phyloP scores from a whole-genome alignment of 176 grass and related monocot genomes.

The Elymus sibiricus region DNA sequence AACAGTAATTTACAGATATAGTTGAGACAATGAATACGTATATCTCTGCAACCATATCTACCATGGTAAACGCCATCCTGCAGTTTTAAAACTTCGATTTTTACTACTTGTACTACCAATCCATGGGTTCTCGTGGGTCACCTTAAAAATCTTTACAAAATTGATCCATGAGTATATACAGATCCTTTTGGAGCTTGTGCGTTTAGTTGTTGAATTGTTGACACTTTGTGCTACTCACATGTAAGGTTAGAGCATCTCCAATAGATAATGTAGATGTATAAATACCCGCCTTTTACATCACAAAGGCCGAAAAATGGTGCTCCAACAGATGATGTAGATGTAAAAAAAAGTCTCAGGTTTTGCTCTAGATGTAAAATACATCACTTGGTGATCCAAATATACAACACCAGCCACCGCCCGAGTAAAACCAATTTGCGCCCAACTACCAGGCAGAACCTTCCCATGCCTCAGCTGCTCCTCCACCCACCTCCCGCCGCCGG shows the following conservation, averaged over 20 bases:
- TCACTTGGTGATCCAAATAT: no score
- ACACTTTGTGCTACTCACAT: neutral
- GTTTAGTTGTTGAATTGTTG: neutral
- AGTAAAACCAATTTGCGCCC: no score
- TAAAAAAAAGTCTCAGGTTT: no score
- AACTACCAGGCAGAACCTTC: no score
- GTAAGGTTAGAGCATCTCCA: neutral
- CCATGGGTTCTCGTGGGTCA: neutral
- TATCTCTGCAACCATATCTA: neutral
- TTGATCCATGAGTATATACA: neutral
- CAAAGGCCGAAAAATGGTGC: no score
- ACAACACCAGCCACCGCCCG: no score
- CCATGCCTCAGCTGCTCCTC: no score
- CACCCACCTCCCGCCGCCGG: no score
- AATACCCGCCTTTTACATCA: no score
- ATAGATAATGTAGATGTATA: no score
- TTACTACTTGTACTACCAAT: neutral
- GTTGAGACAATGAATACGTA: neutral
- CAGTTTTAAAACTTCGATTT: neutral
- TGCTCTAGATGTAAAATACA: no score
- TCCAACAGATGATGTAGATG: no score
- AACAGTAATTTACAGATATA: neutral
- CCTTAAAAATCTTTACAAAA: neutral
- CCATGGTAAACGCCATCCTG: neutral
- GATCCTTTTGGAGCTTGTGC: neutral